A percentile compares a stretch with the other conserved stretches of the same genome.
These are phyloP conservation scores for Irpex sp. DNA, from an alignment of 1,284 basidiomycete species.

Conservation along the genomic window DNA sequence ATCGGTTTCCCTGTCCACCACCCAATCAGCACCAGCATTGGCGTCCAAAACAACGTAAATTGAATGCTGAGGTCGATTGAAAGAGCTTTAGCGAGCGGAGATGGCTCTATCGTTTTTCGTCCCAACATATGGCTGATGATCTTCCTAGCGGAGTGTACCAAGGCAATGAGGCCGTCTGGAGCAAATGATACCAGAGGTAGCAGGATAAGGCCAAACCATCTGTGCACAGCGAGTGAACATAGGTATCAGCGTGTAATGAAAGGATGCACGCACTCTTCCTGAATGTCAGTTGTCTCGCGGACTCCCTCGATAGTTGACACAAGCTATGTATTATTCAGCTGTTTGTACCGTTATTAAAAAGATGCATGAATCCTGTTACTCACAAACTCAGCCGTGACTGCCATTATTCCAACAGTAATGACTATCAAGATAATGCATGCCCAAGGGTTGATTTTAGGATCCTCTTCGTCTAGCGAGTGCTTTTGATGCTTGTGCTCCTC, in stretches of 20 bases:
- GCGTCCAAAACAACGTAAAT: constrained; percentile 39
- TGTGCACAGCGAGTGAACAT: constrained; percentile 14
- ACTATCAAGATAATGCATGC: constrained; percentile 50
- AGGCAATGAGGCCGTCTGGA: constrained; percentile 57
- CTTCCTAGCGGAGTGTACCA: constrained; percentile 43
- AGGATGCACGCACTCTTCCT: constrained; percentile 38
- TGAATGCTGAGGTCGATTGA: constrained; percentile 41
- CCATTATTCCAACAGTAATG: constrained; percentile 56
- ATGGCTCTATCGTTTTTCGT: constrained; percentile 21
- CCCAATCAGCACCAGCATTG: constrained; percentile 34
- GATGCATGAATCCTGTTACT: constrained; percentile 16
- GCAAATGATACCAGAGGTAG: constrained; percentile 68
- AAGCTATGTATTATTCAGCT: constrained; percentile 34
- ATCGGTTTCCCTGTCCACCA: constrained; percentile 34
- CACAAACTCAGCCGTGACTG: constrained; percentile 66
- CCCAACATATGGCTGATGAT: constrained; percentile 17
- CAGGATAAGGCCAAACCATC: constrained; percentile 69
- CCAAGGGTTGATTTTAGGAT: constrained; percentile 59
- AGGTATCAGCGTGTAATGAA: no score
- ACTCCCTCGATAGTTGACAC: constrained; percentile 59
- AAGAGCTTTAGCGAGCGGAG: constrained; percentile 31
- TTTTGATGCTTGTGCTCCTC: constrained; percentile 41
- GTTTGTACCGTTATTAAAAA: no score
- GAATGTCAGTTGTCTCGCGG: constrained; percentile 36
- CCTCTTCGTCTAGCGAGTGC: constrained; percentile 33